Conservation (phyloP, 1,284 basidiomycete genomes). For the Paramarasmius palmivorus region DNA sequence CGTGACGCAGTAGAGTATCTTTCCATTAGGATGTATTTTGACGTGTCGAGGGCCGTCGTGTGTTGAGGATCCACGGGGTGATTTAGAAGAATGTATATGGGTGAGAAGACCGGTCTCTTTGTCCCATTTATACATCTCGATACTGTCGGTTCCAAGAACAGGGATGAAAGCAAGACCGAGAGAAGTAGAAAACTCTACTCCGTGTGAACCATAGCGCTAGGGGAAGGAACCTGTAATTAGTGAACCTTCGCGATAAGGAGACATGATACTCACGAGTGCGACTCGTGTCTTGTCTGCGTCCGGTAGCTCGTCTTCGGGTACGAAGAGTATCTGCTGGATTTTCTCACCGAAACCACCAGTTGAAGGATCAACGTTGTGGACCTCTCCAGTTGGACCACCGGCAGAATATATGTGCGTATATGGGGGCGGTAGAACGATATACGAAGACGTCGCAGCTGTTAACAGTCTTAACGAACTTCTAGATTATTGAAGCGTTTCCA, state of each 20-base stretch:
- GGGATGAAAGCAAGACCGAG: constrained; percentile 42
- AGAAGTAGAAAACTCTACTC: constrained; percentile 41
- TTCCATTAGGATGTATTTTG: constrained; percentile 49
- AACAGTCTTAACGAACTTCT: neutral
- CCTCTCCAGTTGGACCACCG: constrained; percentile 49
- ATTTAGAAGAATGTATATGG: constrained; percentile 35
- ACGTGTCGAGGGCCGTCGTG: constrained; percentile 51
- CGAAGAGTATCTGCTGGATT: constrained; percentile 44
- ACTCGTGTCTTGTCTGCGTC: constrained; percentile 46
- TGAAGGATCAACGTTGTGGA: constrained; percentile 33
- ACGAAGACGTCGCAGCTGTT: constrained; percentile 49
- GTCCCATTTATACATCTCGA: constrained; percentile 43
- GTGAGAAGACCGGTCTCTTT: constrained; percentile 30
- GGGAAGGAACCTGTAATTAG: too few species aligned
- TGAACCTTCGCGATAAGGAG: neutral
- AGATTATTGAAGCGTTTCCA: constrained; percentile 3
- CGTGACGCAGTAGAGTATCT: constrained; percentile 45
- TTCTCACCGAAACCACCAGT: constrained; percentile 40
- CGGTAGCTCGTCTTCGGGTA: constrained; percentile 38
- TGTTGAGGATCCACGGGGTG: constrained; percentile 33
- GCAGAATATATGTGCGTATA: constrained; percentile 45
- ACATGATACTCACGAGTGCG: constrained; percentile 37
- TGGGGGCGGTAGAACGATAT: constrained; percentile 44
- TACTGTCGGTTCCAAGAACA: constrained; percentile 45
- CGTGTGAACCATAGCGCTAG: constrained; percentile 50